Conservation (phyloP, 768 basidiomycete species). For the Pleurotus giganteus region DNA sequence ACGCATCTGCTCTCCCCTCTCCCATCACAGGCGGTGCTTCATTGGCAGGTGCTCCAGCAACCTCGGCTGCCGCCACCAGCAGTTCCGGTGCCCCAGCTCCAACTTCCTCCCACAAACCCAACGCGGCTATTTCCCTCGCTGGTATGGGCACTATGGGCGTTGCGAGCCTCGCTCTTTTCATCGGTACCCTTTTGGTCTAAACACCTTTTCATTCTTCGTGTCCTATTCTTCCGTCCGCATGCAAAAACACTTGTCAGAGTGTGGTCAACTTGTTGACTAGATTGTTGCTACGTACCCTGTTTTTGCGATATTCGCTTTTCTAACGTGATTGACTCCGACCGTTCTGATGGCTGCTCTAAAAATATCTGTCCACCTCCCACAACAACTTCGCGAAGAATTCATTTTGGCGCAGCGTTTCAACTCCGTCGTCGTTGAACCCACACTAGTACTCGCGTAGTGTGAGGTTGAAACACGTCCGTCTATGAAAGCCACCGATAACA, state of each 20-base stretch:
- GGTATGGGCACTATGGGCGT: background rate
- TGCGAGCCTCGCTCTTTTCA: background rate
- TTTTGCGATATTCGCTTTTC: too few relatives aligned
- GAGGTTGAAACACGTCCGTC: too few relatives aligned
- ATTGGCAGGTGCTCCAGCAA: background rate
- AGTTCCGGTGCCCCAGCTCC: slow-evolving; percentile 1
- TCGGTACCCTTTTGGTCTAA: background rate
- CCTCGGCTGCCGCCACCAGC: background rate
- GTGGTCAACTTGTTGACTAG: too few relatives aligned
- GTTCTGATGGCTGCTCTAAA: too few relatives aligned
- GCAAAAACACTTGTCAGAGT: background rate
- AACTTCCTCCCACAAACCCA: background rate
- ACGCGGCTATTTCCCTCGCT: background rate
- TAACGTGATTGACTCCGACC: too few relatives aligned
- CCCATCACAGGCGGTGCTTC: slow-evolving; percentile 31
- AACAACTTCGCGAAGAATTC: too few relatives aligned
- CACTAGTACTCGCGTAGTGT: too few relatives aligned
- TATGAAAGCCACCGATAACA: too few relatives aligned
- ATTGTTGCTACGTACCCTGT: too few relatives aligned
- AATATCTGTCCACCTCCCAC: too few relatives aligned
- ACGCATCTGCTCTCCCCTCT: slow-evolving; percentile 42
- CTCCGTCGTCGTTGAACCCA: too few relatives aligned
- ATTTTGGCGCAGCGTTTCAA: too few relatives aligned
- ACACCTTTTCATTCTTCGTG: background rate
- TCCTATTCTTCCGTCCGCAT: background rate